Evolutionary conservation across 2,329 filamentous ascomycete genomes (phyloP), one percentile per base, ranked within the genome.

Genomic region (Microsporum canis): DNA sequence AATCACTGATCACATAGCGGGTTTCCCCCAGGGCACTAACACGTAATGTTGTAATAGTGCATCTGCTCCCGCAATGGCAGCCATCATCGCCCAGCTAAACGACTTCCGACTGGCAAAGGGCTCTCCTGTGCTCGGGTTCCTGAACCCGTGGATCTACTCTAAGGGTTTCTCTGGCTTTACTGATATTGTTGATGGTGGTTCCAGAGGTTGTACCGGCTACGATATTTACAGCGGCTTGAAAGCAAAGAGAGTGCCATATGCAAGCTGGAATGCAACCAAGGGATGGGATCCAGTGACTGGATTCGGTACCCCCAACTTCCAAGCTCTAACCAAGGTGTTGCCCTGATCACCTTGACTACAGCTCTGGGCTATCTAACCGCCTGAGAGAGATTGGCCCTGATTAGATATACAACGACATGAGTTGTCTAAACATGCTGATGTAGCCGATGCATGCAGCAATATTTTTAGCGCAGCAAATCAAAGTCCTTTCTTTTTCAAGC

Each of bases 1-100:
- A 39, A 12, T 39, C 38, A 39, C 38, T 39, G 17, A 23, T 23
- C 17, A 23, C 17, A 1, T 23, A 23, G 17, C 17, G 17, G 17
- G 17, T 23, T 23, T 23, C 17, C 17, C 17, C 17, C 17, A 1
- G 17, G 17, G 17, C 17, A 5, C 45, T 51, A 51, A 51, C 27
- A 29, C 14, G 38, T 31, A 29, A 31, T 29, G 2, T n/a, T 23
- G 1, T 58, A 27, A 57, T 51, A 76, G 74, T 68, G 85, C 85
- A 0, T 80, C 86, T 1, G 75, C 82, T 0, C 87, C 87, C 0
- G 75, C 84, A 0, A 80, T 86, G 57, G 84, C 85, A 0, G 80
- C 79, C 12, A 79, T 89, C 64, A 74, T 89, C 57, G 78, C 82
- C 0, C 77, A 88, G 41, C 71, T 89, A 58, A 89, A 89, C 68